Base-by-base conservation (phyloP, 108 stramenopile species). In the Nitzschia sp. region DNA sequence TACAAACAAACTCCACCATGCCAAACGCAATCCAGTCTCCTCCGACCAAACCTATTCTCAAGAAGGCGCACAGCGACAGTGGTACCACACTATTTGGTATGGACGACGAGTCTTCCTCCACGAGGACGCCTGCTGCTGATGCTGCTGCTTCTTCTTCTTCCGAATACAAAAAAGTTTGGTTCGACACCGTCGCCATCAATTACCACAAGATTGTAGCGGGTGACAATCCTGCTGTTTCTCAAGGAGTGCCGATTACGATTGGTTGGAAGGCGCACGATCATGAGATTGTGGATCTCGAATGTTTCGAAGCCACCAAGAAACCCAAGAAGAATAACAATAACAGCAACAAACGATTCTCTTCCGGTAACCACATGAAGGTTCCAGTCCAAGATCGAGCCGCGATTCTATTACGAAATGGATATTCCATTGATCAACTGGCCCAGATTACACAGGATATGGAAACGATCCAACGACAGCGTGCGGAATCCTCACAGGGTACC, bases 141-240 rank as follows among this genome's bases (percentile, higher is more conserved):
- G n/a, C n/a, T n/a, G n/a, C 38, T 41, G 38, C 38, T 41, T 13
- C 38, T 6, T 41, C 13, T 11, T 50, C 19, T 50, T 22, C 17
- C 21, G 4, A n/a, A 11, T 19, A 50, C 19, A 68, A 68, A 36
- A 54, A 45, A 32, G 66, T 68, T 0, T 54, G 54, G 66, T 68
- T 68, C 29, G 66, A 68, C 11, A 29, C 53, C 28, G 66, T 68
- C 15, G 28, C 25, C 6, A 47, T 68, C 23, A 54, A 56, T 1
- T 54, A 68, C 27, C 66, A 56, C 54, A 54, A 54, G 66, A 62
- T 71, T 34, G 62, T 71, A 33, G 38, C 62, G 9, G 70, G 70
- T 8, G 59, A 62, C 60, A 71, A 71, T 44, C 70, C 70, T 5
- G 45, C 57, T 3, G 60, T 62, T 0, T 26, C 23, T 15, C 60